Conservation (phyloP, 1,139 yeast species). For the Taphrina betulina region DNA sequence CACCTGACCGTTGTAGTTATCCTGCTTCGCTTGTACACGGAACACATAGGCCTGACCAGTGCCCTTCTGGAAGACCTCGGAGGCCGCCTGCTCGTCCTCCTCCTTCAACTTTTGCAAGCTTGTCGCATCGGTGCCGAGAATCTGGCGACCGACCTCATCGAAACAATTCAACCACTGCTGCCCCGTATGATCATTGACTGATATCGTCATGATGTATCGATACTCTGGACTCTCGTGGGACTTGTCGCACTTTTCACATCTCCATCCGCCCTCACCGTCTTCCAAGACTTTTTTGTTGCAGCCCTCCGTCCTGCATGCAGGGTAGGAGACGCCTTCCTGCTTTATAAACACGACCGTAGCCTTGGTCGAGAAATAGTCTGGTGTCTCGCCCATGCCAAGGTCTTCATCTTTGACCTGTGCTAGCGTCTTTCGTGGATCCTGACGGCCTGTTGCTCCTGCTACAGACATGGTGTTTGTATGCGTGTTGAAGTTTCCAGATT, state of each 20-base stretch:
- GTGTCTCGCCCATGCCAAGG: conserved; percentile 66
- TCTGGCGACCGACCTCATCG: conserved; percentile 72
- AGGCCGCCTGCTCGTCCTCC: conserved; percentile 52
- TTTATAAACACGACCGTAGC: conserved; percentile 71
- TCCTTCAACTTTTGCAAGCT: conserved; percentile 49
- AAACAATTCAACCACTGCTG: conserved; percentile 85
- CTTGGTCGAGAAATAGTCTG: conserved; percentile 73
- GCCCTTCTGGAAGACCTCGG: conserved; percentile 53
- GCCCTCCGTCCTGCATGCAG: conserved; percentile 71
- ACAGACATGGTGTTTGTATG: conserved; percentile 35
- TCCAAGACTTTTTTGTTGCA: conserved; percentile 84
- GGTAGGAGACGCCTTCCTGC: conserved; percentile 77
- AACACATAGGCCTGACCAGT: conserved; percentile 70
- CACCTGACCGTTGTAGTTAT: conserved; percentile 73
- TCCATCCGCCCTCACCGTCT: conserved; percentile 64
- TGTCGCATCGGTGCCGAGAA: conserved; percentile 69
- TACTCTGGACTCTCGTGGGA: conserved; percentile 67
- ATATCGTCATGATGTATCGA: conserved; percentile 71
- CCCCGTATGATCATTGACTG: conserved; percentile 75
- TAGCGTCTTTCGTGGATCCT: conserved; percentile 53
- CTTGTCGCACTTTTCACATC: conserved; percentile 88
- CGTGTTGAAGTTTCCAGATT: conserved; percentile 40
- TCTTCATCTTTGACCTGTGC: conserved; percentile 65
- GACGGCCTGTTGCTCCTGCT: conserved; percentile 43
- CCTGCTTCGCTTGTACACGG: conserved; percentile 78